These are phyloP conservation scores for Phascolomyces articulosus DNA, from an alignment of 371 early-diverging fungal species.

Conservation along the genomic window DNA sequence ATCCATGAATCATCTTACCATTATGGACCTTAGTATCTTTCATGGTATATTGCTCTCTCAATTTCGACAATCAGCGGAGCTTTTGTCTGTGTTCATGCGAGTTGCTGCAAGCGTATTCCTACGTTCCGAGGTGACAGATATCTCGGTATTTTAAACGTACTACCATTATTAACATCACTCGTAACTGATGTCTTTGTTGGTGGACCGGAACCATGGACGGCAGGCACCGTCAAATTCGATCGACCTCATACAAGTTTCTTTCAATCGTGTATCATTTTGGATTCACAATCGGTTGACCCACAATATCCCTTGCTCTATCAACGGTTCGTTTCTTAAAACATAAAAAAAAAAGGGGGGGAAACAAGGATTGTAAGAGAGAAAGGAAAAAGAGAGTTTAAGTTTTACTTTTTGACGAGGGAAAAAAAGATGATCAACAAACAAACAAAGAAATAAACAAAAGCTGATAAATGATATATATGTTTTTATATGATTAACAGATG, in stretches of 20 bases:
- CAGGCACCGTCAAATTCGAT: slow-evolving; percentile 26
- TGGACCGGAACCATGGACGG: slow-evolving; percentile 37
- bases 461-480: too few relatives aligned
- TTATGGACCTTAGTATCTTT: slow-evolving; percentile 22
- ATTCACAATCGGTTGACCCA: slow-evolving; percentile 4
- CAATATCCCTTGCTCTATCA: neutral
- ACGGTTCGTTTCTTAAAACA: slow-evolving; percentile 11
- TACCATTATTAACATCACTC: slow-evolving; percentile 9
- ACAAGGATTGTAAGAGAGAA: too few relatives aligned
- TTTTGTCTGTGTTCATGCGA: slow-evolving; percentile 27
- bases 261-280: slow-evolving; percentile 23
- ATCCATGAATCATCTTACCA: too few relatives aligned
- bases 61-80: slow-evolving; percentile 22
- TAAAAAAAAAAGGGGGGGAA: neutral
- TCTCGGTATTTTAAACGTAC: slow-evolving; percentile 22
- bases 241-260: slow-evolving; percentile 26
- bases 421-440: too few relatives aligned
- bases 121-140: slow-evolving; percentile 25
- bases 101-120: slow-evolving; percentile 27
- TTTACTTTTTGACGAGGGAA: too few relatives aligned
- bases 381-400: too few relatives aligned
- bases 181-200: slow-evolving; percentile 17
- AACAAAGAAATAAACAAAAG: too few relatives aligned
- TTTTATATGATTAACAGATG: slow-evolving; percentile 1
- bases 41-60: slow-evolving; percentile 25